Conservation (phyloP, 1,284 basidiomycete genomes). For the Takashimella koratensis region DNA sequence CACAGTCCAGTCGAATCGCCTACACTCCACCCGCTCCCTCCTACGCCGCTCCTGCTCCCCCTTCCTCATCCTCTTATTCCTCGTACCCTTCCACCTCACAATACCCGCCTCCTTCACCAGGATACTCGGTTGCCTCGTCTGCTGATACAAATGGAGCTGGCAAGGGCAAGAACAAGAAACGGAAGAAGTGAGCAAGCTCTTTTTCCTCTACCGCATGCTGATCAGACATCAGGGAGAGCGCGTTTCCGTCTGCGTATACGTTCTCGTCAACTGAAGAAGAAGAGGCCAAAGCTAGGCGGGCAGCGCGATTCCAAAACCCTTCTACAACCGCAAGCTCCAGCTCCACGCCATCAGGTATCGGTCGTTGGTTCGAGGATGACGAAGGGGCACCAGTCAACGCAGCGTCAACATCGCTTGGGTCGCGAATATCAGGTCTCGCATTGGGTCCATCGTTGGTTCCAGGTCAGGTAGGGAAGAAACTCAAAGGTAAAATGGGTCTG, state of each 20-base stretch:
- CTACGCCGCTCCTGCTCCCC: neutral
- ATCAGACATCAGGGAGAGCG: neutral
- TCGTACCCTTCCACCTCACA: neutral
- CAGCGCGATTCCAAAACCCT: slow-evolving; percentile 36
- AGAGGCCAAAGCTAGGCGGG: slow-evolving; percentile 38
- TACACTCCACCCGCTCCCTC: slow-evolving; percentile 7
- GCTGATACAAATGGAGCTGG: neutral
- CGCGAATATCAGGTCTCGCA: slow-evolving; percentile 7
- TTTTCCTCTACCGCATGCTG: neutral
- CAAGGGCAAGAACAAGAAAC: slow-evolving; percentile 37
- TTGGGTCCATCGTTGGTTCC: slow-evolving; percentile 8
- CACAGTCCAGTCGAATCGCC: slow-evolving; percentile 27
- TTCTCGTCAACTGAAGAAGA: slow-evolving; percentile 27
- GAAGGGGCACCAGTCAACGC: slow-evolving; percentile 5
- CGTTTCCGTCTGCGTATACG: slow-evolving; percentile 21
- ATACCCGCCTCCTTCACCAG: slow-evolving; percentile 1
- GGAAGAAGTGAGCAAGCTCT: slow-evolving; percentile 28
- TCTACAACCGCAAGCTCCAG: slow-evolving; percentile 3
- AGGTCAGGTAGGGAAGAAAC: slow-evolving; percentile 35
- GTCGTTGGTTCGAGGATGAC: slow-evolving; percentile 27
- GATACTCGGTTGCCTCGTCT: neutral
- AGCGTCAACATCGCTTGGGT: slow-evolving; percentile 6
- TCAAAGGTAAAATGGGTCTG: slow-evolving; percentile 33
- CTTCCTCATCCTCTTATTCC: neutral
- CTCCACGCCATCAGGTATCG: slow-evolving; percentile 5